Conservation (phyloP, 768 basidiomycete genomes). For the Mycena capillaripes region DNA sequence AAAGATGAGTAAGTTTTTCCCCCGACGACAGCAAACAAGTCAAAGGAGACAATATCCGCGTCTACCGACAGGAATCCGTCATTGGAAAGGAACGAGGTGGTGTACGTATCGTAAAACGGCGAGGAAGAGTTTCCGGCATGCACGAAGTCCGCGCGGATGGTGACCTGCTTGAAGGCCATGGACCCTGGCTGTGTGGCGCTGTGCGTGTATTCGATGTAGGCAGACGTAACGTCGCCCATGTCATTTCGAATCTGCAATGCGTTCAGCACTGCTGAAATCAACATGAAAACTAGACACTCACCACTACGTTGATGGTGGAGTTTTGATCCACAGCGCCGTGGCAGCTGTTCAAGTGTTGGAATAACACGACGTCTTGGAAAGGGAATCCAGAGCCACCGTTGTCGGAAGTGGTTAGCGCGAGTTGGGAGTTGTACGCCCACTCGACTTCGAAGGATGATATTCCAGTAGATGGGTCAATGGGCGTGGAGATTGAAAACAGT, state of each 20-base stretch:
- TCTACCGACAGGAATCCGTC: conserved; percentile 13
- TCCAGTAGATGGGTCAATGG: conserved; percentile 9
- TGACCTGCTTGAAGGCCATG: conserved; percentile 19
- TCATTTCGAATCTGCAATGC: conserved; percentile 27
- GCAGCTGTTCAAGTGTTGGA: conserved; percentile 14
- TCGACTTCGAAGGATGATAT: conserved; percentile 24
- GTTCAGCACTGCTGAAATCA: background rate
- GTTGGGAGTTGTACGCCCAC: conserved; percentile 24
- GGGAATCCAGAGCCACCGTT: conserved; percentile 33
- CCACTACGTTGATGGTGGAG: conserved; percentile 7
- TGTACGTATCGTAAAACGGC: conserved; percentile 27
- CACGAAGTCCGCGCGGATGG: conserved; percentile 4
- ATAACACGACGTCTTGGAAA: conserved; percentile 21
- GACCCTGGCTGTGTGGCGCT: conserved; percentile 4
- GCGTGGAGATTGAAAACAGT: conserved; percentile 1
- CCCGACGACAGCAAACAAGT: background rate
- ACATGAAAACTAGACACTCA: background rate
- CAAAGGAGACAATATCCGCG: background rate
- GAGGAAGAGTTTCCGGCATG: conserved; percentile 20
- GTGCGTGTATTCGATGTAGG: conserved; percentile 17
- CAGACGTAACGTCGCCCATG: conserved; percentile 22
- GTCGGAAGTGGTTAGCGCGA: conserved; percentile 17
- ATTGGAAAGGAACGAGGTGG: conserved; percentile 3
- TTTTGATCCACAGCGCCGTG: conserved; percentile 7
- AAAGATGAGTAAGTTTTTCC: background rate